Conservation (phyloP, 2,329 filamentous ascomycete species). For the Microdochium trichocladiopsis region DNA sequence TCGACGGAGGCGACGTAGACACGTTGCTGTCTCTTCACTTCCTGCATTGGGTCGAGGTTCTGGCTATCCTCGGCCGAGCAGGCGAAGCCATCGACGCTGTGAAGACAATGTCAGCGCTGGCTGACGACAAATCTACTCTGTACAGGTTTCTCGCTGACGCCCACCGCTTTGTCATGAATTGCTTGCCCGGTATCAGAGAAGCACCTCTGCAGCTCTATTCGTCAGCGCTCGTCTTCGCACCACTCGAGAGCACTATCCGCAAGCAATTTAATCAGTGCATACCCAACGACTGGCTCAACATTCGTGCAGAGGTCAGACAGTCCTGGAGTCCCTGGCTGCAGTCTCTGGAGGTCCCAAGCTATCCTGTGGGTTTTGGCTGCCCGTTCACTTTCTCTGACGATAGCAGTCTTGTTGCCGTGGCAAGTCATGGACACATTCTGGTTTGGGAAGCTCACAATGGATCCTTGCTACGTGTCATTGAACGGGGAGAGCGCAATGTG, state of each 20-base stretch:
- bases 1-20: conserved; percentile 13
- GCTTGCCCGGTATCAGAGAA: conserved; percentile 14
- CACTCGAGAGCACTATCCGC: conserved; percentile 16
- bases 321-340: conserved; percentile 9
- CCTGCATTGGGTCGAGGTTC: conserved; percentile 26
- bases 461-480: background rate
- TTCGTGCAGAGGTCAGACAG: conserved; percentile 4
- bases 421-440: background rate
- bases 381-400: background rate
- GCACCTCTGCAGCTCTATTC: conserved; percentile 24
- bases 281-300: conserved; percentile 8
- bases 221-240: conserved; percentile 22
- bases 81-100: conserved; percentile 9
- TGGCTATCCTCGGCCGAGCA: conserved; percentile 16
- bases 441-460: background rate
- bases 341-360: conserved; percentile 8
- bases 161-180: conserved; percentile 14
- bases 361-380: background rate
- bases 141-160: conserved; percentile 11
- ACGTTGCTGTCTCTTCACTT: conserved; percentile 20
- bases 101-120: background rate
- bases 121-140: background rate
- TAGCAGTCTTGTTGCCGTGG: background rate
- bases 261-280: conserved; percentile 7
- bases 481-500: background rate